Conservation (phyloP, 1,284 basidiomycete genomes). For the Sporisorium exsertum region DNA sequence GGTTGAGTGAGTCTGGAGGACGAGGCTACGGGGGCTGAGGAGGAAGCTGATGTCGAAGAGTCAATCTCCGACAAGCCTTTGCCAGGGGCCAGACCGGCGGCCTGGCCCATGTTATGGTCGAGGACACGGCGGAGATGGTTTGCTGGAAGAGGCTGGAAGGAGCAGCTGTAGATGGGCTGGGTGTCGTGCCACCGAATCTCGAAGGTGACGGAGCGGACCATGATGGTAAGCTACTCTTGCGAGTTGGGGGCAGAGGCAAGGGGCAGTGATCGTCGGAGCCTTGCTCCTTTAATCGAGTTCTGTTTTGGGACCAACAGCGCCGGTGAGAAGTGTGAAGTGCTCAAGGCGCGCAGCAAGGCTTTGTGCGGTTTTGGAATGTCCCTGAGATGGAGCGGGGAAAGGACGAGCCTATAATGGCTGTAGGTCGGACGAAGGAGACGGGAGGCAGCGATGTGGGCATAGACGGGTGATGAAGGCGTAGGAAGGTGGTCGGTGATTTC, state of each 20-base stretch:
- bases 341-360: neutral
- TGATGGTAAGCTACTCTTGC: constrained; percentile 23
- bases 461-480: constrained; percentile 1
- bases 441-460: neutral
- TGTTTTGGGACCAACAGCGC: neutral
- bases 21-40: constrained; percentile 26
- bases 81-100: constrained; percentile 62
- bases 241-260: neutral
- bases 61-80: constrained; percentile 50
- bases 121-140: constrained; percentile 61
- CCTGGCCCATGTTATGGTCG: constrained; percentile 66
- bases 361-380: neutral
- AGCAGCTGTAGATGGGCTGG: constrained; percentile 67
- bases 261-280: neutral
- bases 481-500: neutral
- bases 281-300: neutral
- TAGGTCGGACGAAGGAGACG: neutral
- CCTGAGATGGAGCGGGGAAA: neutral
- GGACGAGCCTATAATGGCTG: neutral
- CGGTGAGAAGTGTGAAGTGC: neutral
- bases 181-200: constrained; percentile 69
- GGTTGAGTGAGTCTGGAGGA: constrained; percentile 46
- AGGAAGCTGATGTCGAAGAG: constrained; percentile 14
- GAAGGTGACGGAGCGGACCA: constrained; percentile 68
- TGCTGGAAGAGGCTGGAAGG: constrained; percentile 63